phyloP scores from a whole-genome alignment of 2,329 filamentous ascomycete genomes.

The Exophiala alcalophila region DNA sequence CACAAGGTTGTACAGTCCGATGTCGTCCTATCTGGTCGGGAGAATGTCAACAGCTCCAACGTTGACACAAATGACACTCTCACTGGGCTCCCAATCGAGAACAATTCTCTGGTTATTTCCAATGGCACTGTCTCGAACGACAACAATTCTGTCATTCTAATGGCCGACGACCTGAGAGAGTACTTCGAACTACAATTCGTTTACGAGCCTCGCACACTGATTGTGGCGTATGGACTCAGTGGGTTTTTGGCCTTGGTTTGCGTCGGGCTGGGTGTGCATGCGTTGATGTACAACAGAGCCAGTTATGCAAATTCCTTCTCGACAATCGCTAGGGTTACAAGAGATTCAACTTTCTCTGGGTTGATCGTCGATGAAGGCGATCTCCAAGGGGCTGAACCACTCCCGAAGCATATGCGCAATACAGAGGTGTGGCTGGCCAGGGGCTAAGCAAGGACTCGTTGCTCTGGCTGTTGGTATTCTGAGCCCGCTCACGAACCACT shows the following conservation, averaged over 20 bases:
- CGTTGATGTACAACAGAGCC: slow-evolving; percentile 18
- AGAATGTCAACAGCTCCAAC: too few relatives aligned
- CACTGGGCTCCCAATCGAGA: too few relatives aligned
- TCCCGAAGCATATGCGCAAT: slow-evolving; percentile 12
- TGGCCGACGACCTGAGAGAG: too few relatives aligned
- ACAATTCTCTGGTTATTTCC: too few relatives aligned
- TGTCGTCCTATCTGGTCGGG: too few relatives aligned
- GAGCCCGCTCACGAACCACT: too few relatives aligned
- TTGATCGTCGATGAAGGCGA: slow-evolving; percentile 19
- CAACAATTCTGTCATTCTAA: too few relatives aligned
- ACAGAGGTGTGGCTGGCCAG: slow-evolving; percentile 11
- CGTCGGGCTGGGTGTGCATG: slow-evolving; percentile 15
- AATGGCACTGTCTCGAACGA: too few relatives aligned
- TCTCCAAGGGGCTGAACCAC: slow-evolving; percentile 18
- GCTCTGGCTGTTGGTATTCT: too few relatives aligned
- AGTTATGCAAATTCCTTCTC: slow-evolving; percentile 20
- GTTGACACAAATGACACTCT: too few relatives aligned
- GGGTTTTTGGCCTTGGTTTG: slow-evolving; percentile 12
- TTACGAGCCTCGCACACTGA: slow-evolving; percentile 17
- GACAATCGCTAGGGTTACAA: slow-evolving; percentile 19
- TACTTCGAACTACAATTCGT: slow-evolving; percentile 13
- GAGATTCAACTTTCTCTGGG: slow-evolving; percentile 16
- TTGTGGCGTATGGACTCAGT: slow-evolving; percentile 17
- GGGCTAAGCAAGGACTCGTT: too few relatives aligned
- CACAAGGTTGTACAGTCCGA: too few relatives aligned